phyloP scores from a whole-genome alignment of 306 rosid genomes.

The Abrus precatorius region DNA sequence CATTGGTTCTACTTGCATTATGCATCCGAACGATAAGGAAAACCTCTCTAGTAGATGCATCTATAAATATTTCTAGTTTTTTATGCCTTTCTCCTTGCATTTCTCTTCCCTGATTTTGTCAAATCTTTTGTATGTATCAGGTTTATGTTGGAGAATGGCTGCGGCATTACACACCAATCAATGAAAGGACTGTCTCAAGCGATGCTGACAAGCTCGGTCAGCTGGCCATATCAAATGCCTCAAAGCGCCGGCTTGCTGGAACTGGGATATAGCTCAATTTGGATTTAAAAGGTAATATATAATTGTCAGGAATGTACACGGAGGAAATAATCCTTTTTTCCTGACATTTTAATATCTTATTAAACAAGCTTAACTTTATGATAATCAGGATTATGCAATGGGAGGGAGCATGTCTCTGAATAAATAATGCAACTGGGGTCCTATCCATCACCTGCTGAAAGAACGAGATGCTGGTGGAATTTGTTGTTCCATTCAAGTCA shows the following conservation, averaged over 20 bases:
- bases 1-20: neutral
- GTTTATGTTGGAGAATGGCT: slow-evolving; percentile 87
- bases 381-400: slow-evolving; percentile 37
- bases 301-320: neutral
- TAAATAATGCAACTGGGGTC: slow-evolving; percentile 23
- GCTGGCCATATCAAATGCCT: slow-evolving; percentile 81
- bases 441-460: slow-evolving; percentile 34
- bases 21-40: slow-evolving; percentile 6
- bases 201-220: slow-evolving; percentile 76
- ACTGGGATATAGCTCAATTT: slow-evolving; percentile 54
- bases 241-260: slow-evolving; percentile 82
- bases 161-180: slow-evolving; percentile 68
- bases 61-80: neutral
- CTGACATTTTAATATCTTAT: neutral
- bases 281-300: slow-evolving; percentile 23
- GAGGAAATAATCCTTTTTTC: slow-evolving; percentile 2
- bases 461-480: slow-evolving; percentile 25
- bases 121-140: slow-evolving; percentile 52
- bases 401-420: slow-evolving; percentile 22
- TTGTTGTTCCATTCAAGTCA: slow-evolving; percentile 14
- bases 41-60: neutral
- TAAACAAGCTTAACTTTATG: neutral
- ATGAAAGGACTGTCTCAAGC: slow-evolving; percentile 57
- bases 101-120: slow-evolving; percentile 3
- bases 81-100: slow-evolving; percentile 9